A percentile compares a stretch with the other conserved stretches of the same genome.
Conservation (phyloP, 768 basidiomycete genomes). For the Hysterangium stoloniferum region DNA sequence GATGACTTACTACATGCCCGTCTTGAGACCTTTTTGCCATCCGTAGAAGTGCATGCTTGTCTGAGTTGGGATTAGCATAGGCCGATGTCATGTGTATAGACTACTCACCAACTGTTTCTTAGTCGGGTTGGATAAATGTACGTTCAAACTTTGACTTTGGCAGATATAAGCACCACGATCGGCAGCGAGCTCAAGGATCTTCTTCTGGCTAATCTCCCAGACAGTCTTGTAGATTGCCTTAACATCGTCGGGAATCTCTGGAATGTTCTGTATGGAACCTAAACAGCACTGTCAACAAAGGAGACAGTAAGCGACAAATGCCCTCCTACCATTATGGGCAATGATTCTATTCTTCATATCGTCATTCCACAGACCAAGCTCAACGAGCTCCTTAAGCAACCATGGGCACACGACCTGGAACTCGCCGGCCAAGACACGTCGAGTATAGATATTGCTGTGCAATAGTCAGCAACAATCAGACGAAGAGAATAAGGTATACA, state of each 20-base stretch:
- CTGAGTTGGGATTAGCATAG: constrained; percentile 7
- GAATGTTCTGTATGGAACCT: constrained; percentile 76
- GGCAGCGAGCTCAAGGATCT: constrained; percentile 95
- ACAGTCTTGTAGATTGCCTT: constrained; percentile 99
- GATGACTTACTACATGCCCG: constrained; percentile 72
- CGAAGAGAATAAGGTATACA: neutral
- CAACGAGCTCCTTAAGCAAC: constrained; percentile 96
- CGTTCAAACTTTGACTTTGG: constrained; percentile 90
- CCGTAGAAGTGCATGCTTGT: constrained; percentile 98
- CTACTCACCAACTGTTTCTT: constrained; percentile 60
- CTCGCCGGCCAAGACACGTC: constrained; percentile 97
- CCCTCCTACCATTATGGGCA: constrained; percentile 62
- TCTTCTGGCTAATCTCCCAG: constrained; percentile 99
- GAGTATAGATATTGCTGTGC: constrained; percentile 91
- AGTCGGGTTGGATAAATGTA: constrained; percentile 86
- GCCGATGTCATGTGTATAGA: constrained; percentile 21
- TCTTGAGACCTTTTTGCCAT: constrained; percentile 99
- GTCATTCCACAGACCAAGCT: constrained; percentile 93
- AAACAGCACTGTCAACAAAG: neutral
- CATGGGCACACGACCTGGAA: constrained; percentile 99
- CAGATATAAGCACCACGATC: constrained; percentile 98
- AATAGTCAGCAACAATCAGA: constrained; percentile 12
- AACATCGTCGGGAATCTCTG: constrained; percentile 79
- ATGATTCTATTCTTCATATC: constrained; percentile 99
- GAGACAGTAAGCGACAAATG: constrained; percentile 24